Percentiles rank a stretch among this genome's conserved stretches.
These are phyloP conservation scores for Cercospora canescens DNA, from an alignment of 2,329 filamentous ascomycete genomes.

Conservation along the genomic window DNA sequence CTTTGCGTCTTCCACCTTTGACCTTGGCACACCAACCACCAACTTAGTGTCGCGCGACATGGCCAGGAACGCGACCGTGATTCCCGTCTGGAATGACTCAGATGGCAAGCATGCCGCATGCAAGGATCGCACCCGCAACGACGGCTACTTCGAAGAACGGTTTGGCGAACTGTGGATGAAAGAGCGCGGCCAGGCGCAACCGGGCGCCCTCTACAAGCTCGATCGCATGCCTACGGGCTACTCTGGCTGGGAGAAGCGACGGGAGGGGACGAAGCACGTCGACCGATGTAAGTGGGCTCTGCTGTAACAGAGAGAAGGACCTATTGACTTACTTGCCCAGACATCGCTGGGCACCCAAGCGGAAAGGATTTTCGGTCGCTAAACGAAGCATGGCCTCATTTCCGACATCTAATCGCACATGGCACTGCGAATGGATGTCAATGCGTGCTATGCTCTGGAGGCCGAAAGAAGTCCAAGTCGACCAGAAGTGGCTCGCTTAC, in stretches of 20 bases:
- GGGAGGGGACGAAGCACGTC: constrained; percentile 34
- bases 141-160: constrained; percentile 29
- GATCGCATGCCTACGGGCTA: constrained; percentile 58
- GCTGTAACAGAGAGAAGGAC: background rate
- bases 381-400: constrained; percentile 58
- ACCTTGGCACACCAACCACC: background rate
- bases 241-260: constrained; percentile 47
- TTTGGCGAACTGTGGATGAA: constrained; percentile 32
- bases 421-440: constrained; percentile 45
- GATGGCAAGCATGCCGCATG: constrained; percentile 17
- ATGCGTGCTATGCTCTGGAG: constrained; percentile 50
- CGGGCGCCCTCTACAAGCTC: constrained; percentile 46
- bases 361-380: constrained; percentile 54
- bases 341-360: constrained; percentile 58
- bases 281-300: constrained; percentile 46
- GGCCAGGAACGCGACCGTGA: constrained; percentile 2
- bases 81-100: constrained; percentile 15
- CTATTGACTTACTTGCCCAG: background rate
- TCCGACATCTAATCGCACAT: constrained; percentile 55
- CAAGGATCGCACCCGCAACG: constrained; percentile 23
- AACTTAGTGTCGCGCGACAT: background rate
- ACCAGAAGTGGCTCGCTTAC: constrained; percentile 10
- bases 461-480: constrained; percentile 16
- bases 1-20: background rate
- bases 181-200: constrained; percentile 13